Percentiles rank a stretch among this genome's conserved stretches.
These are phyloP conservation scores for Yamadazyma nakazawae DNA, from an alignment of 805 yeast species.

Conservation along the genomic window DNA sequence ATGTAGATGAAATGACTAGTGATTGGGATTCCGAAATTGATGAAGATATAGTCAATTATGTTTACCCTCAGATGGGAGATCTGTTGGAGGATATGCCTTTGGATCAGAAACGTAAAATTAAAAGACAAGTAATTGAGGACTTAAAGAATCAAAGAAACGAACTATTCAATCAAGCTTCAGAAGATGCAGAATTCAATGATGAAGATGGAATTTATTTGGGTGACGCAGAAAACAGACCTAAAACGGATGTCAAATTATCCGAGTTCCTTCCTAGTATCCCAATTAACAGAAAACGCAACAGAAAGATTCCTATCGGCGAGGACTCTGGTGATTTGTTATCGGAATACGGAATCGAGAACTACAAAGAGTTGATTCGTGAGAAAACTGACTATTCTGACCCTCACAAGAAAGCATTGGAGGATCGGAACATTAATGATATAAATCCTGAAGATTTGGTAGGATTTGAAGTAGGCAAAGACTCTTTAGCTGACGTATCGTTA, in stretches of 20 bases:
- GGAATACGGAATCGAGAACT: conserved; percentile 38
- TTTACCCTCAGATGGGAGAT: conserved; percentile 39
- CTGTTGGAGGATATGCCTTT: conserved; percentile 22
- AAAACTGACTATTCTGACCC: conserved; percentile 28
- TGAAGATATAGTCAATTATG: conserved; percentile 37
- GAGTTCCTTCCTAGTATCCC: conserved; percentile 21
- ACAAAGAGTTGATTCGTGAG: conserved; percentile 24
- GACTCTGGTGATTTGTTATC: conserved; percentile 31
- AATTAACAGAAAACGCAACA: conserved; percentile 16
- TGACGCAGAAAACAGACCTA: conserved; percentile 8
- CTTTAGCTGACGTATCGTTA: conserved; percentile 7
- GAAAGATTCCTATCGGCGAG: conserved; percentile 30
- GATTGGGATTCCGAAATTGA: conserved; percentile 40
- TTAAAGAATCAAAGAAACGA: conserved; percentile 18
- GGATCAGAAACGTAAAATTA: conserved; percentile 36
- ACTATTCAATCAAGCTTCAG: conserved; percentile 13
- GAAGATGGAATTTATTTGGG: conserved; percentile 40
- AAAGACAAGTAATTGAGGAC: conserved; percentile 30
- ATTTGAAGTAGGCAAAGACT: conserved; percentile 31
- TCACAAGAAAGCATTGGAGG: conserved; percentile 16
- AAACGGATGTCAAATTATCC: conserved; percentile 17
- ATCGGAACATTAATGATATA: conserved; percentile 22
- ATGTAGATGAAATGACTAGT: conserved; percentile 28
- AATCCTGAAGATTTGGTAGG: conserved; percentile 31
- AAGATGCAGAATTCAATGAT: conserved; percentile 12